These are phyloP conservation scores for Pseudognaphalium luteoalbum DNA, from an alignment of 129 eudicot genomes.

Conservation along the genomic window DNA sequence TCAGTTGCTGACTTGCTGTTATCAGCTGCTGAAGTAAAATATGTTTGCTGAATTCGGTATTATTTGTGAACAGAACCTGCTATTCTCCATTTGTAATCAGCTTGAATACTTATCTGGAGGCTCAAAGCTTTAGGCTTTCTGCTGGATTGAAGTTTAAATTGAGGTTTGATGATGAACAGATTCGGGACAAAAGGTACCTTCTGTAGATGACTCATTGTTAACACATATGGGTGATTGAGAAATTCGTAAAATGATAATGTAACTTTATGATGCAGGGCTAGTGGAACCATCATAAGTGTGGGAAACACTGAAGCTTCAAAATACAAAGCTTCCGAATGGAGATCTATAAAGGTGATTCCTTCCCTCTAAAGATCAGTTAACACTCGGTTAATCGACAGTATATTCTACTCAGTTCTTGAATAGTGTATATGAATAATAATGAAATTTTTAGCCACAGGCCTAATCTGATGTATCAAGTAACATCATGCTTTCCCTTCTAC, in stretches of 20 bases:
- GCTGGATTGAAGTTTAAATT: constrained; percentile 95
- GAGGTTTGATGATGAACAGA: constrained; percentile 89
- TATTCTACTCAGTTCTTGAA: background rate
- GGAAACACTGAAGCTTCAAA: background rate
- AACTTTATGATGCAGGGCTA: background rate
- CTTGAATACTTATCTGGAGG: constrained; percentile 89
- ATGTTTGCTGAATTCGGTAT: constrained; percentile 21
- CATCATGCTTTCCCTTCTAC: background rate
- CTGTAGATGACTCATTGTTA: constrained; percentile 13
- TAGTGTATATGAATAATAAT: background rate
- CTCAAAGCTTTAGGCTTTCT: constrained; percentile 61
- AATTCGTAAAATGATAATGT: background rate
- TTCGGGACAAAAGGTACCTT: constrained; percentile 88
- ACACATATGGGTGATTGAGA: background rate
- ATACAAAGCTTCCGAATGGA: background rate
- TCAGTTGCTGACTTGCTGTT: background rate
- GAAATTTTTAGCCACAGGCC: background rate
- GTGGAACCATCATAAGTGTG: background rate
- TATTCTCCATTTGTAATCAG: constrained; percentile 81
- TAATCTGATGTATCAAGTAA: background rate
- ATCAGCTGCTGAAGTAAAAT: background rate
- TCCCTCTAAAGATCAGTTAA: background rate
- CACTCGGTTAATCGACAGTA: background rate
- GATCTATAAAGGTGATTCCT: background rate
- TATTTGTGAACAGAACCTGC: constrained; percentile 63